Conservation (phyloP, 305 asterid genomes). For the Rubia balearica region DNA sequence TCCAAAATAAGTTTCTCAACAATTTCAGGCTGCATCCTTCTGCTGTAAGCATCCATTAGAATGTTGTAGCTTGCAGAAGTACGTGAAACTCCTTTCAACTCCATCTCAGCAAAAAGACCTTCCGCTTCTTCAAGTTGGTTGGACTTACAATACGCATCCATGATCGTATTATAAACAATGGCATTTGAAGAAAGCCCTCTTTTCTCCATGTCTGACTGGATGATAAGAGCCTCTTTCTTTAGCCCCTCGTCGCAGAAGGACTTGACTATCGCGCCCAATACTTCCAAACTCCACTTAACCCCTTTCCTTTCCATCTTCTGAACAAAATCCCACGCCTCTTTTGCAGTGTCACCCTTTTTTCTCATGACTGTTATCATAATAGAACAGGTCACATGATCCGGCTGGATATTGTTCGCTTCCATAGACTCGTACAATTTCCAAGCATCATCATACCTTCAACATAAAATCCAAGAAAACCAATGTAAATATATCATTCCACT, state of each 20-base stretch:
- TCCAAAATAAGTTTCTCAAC: conserved; percentile 73
- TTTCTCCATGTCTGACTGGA: conserved; percentile 83
- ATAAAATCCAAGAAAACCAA: conserved; percentile 6
- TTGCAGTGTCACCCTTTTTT: conserved; percentile 60
- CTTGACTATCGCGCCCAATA: conserved; percentile 71
- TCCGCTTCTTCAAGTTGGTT: conserved; percentile 82
- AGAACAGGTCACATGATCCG: conserved; percentile 81
- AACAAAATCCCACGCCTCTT: conserved; percentile 75
- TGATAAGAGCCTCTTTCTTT: conserved; percentile 70
- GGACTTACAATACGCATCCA: conserved; percentile 75
- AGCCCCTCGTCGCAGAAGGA: conserved; percentile 88
- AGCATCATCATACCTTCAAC: conserved; percentile 75
- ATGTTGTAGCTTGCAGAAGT: conserved; percentile 68
- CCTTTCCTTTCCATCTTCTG: conserved; percentile 60
- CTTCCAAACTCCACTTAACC: conserved; percentile 72
- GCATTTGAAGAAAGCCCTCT: conserved; percentile 71
- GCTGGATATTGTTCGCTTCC: conserved; percentile 53
- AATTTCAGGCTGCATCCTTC: conserved; percentile 75
- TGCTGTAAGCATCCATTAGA: conserved; percentile 82
- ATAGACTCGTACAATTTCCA: conserved; percentile 59
- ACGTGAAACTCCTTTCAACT: conserved; percentile 52
- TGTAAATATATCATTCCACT: not conserved
- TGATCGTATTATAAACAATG: conserved; percentile 67
- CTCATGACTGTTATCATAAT: conserved; percentile 79
- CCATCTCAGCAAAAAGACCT: conserved; percentile 87